Evolutionary conservation across 1,284 basidiomycete species (phyloP), one percentile per base, ranked within the genome.

Genomic region (Cutaneotrichosporon daszewskae): DNA sequence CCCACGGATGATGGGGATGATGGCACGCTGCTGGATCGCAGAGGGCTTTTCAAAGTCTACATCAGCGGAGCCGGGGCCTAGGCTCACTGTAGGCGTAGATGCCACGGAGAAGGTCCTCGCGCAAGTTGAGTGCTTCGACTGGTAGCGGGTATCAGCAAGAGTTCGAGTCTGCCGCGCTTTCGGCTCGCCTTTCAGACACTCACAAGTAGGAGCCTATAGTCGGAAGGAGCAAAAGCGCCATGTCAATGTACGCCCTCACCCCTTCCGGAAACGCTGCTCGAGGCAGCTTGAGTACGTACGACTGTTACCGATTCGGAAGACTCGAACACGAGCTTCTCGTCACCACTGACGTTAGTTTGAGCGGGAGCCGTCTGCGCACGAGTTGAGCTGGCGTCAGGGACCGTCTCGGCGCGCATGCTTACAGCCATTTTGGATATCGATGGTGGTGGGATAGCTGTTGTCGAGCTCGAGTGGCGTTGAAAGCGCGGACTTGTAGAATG

Each of bases 1-100:
- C 17, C 89, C 89, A 72, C 90, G 85, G 40, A 82, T 91, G 64
- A 98, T 94, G 43, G 94, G 94, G 36, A 92, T 75, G 69, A 98
- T 97, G 23, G 94, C 94, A 57, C 94, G 84, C 73, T 97, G 92
- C 74, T 98, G 94, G 67, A 98, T 98, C 39, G 94, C 94, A 50
- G 94, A 97, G 19, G 95, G 91, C 71, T 94, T 95, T 78, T 99
- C 95, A 62, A 99, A 98, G 74, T 94, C 90, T 95, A 58, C 37
- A 26, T 22, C 11, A 26, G 17, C 14, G 16, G 28, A 14, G 6
- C 28, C 28, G 13, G 13, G 14, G 7, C 28, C 28, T 5, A 7
- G 9, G 8, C 28, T 31, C 57, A 95, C 92, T 95, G 77, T 98
- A 99, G 40, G 94, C 95, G 70, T 98, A 98, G 72, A 98, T 91